phyloP scores from a whole-genome alignment of 1,284 basidiomycete genomes.

The Trichosporon ovoides region DNA sequence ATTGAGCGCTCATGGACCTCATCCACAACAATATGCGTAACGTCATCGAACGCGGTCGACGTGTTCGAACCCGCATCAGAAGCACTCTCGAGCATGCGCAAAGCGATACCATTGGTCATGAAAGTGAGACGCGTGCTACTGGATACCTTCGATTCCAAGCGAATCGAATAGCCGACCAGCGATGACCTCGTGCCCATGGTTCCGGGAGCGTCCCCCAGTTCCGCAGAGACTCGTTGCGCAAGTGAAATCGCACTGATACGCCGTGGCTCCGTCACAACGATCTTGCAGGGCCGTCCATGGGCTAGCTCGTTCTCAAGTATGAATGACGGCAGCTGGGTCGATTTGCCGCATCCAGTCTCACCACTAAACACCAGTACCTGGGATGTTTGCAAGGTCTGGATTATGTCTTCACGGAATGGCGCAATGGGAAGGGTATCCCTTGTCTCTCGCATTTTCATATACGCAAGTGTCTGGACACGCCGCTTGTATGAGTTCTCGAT shows the following conservation, averaged over 20 bases:
- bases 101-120: conserved; percentile 91
- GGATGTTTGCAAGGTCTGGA: conserved; percentile 65
- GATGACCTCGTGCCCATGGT: conserved; percentile 74
- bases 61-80: conserved; percentile 60
- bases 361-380: conserved; percentile 92
- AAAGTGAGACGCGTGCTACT: conserved; percentile 74
- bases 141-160: conserved; percentile 82
- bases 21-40: conserved; percentile 57
- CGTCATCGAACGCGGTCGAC: conserved; percentile 83
- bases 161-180: conserved; percentile 90
- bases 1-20: conserved; percentile 86
- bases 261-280: conserved; percentile 93
- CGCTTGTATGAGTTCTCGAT: conserved; percentile 59
- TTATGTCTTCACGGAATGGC: conserved; percentile 69
- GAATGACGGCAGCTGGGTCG: conserved; percentile 92
- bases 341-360: conserved; percentile 98
- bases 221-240: conserved; percentile 88
- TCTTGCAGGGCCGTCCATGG: conserved; percentile 77
- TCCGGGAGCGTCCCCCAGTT: conserved; percentile 80
- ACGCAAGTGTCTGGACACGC: conserved; percentile 60
- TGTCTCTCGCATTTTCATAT: conserved; percentile 65
- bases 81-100: conserved; percentile 82
- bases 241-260: conserved; percentile 96
- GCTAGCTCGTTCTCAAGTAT: conserved; percentile 86
- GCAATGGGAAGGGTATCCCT: conserved; percentile 83